Conservation (phyloP, 2,329 filamentous ascomycete genomes). For the Alternaria atra region DNA sequence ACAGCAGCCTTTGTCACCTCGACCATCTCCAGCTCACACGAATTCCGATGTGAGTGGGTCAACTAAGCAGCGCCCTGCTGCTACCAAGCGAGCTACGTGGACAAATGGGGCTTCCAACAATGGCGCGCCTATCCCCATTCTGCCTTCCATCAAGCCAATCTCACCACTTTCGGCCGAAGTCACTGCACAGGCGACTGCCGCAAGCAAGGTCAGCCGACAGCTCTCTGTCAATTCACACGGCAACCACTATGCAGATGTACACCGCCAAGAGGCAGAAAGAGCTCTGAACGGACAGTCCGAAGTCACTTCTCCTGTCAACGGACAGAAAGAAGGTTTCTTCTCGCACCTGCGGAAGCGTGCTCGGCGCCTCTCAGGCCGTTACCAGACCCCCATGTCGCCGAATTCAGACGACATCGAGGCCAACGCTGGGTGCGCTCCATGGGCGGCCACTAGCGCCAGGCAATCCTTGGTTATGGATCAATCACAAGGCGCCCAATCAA, state of each 20-base stretch:
- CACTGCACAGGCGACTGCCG: conserved; percentile 79
- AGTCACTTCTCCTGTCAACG: conserved; percentile 77
- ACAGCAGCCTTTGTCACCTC: conserved; percentile 53
- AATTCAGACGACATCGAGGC: conserved; percentile 87
- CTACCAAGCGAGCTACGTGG: conserved; percentile 91
- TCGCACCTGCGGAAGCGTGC: conserved; percentile 95
- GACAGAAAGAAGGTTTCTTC: conserved; percentile 95
- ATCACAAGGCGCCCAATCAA: conserved; percentile 57
- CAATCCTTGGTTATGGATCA: conserved; percentile 79
- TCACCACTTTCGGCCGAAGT: conserved; percentile 96
- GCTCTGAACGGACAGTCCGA: conserved; percentile 84
- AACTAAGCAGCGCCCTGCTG: conserved; percentile 65
- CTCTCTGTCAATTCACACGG: conserved; percentile 90
- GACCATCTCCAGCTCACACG: conserved; percentile 55
- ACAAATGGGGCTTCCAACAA: conserved; percentile 78
- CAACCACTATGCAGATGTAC: conserved; percentile 90
- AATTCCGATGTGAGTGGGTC: conserved; percentile 55
- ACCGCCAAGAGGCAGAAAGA: conserved; percentile 89
- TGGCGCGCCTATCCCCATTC: conserved; percentile 90
- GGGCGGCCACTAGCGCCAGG: conserved; percentile 78
- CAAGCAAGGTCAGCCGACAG: conserved; percentile 94
- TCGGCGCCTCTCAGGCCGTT: conserved; percentile 87
- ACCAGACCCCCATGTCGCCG: conserved; percentile 81
- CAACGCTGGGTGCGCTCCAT: conserved; percentile 90
- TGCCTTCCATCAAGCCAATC: conserved; percentile 92